A percentile compares a stretch with the other conserved stretches of the same genome.
Evolutionary conservation across 306 rosid genomes (phyloP).

Genomic region (Quillaja saponaria): DNA sequence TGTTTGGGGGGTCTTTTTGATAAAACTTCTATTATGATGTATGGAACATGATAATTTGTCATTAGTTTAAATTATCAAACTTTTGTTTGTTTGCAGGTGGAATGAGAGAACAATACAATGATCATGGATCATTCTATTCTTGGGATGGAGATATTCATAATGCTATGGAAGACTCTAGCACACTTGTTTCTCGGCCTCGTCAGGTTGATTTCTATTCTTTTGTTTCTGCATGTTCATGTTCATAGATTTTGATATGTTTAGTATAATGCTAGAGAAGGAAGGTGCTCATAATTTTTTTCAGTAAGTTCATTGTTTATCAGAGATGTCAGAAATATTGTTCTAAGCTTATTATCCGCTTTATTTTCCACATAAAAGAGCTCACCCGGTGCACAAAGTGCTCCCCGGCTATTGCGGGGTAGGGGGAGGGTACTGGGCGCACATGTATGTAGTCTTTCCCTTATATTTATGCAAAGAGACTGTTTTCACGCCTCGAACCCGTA

Average conservation of each 20-base stretch:
- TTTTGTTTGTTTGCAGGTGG: constrained; percentile 46
- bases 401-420: no score
- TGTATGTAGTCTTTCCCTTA: not conserved
- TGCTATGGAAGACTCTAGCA: constrained; percentile 68
- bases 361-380: constrained; percentile 30
- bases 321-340: constrained; percentile 2
- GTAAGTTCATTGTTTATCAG: constrained; percentile 2
- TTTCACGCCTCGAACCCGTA: no score
- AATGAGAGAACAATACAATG: constrained; percentile 51
- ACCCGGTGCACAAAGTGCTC: no score
- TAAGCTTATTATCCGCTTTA: constrained; percentile 27
- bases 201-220: constrained; percentile 54
- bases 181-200: constrained; percentile 86
- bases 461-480: no score
- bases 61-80: not conserved
- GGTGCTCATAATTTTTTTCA: not conserved
- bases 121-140: constrained; percentile 50
- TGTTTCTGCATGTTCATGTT: constrained; percentile 13
- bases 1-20: no score
- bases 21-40: not conserved
- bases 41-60: not conserved
- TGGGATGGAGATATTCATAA: constrained; percentile 65
- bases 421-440: no score
- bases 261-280: constrained; percentile 5
- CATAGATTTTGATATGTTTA: not conserved